These are phyloP conservation scores for Astrocystis sublimbata DNA, from an alignment of 495 filamentous ascomycete genomes.

Conservation along the genomic window DNA sequence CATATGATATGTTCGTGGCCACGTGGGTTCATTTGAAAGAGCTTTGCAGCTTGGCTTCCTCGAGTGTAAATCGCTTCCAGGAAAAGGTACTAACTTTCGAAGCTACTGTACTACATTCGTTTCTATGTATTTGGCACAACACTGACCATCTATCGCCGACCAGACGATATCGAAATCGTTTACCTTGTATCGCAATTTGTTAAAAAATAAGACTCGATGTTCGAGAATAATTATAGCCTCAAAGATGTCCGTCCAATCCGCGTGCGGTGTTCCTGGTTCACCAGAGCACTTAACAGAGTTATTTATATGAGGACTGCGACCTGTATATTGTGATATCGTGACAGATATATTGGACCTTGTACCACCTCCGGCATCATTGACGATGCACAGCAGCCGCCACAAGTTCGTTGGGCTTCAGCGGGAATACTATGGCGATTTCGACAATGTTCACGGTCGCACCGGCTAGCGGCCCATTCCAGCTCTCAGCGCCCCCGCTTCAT, in stretches of 20 bases:
- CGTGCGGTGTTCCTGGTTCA: no score
- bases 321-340: background rate
- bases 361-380: background rate
- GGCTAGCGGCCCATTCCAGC: slow-evolving; percentile 21
- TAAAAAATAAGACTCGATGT: no score
- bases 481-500: slow-evolving; percentile 15
- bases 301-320: no score
- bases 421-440: background rate
- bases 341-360: background rate
- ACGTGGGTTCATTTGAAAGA: background rate
- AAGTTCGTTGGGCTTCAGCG: background rate
- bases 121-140: no score
- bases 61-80: no score
- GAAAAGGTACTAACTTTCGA: no score
- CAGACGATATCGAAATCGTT: no score
- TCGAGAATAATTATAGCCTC: no score
- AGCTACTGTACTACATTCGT: no score
- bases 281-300: background rate
- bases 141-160: no score
- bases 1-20: background rate
- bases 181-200: no score
- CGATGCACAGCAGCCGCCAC: background rate
- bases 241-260: no score
- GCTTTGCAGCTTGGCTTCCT: background rate
- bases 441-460: slow-evolving; percentile 1